Percentiles rank a stretch among this genome's conserved stretches.
These are phyloP conservation scores for Solanum chiquidenum DNA, from an alignment of 257 asterid genomes.

Conservation along the genomic window DNA sequence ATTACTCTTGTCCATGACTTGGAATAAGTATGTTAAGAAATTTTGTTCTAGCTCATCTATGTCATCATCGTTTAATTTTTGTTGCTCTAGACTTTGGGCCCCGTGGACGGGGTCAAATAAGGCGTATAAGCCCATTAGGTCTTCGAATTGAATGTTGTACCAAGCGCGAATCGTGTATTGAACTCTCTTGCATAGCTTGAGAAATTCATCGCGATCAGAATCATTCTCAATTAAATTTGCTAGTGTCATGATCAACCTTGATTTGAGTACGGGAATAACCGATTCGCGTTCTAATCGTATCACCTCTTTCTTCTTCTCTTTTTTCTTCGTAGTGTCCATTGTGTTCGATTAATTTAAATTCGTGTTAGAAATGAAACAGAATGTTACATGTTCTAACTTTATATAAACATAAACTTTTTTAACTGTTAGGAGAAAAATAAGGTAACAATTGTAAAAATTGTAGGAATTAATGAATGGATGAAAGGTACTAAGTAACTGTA, in stretches of 20 bases:
- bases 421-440: background rate
- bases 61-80: conserved; percentile 57
- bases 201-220: conserved; percentile 79
- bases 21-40: conserved; percentile 68
- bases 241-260: conserved; percentile 71
- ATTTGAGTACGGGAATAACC: conserved; percentile 90
- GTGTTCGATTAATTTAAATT: background rate
- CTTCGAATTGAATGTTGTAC: conserved; percentile 94
- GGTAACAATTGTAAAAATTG: background rate
- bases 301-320: conserved; percentile 44
- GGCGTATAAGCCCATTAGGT: conserved; percentile 92
- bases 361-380: background rate
- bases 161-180: conserved; percentile 95
- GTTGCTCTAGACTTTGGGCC: conserved; percentile 72
- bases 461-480: background rate
- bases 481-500: background rate
- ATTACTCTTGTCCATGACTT: conserved; percentile 92
- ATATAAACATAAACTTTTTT: background rate
- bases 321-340: background rate
- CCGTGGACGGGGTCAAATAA: conserved; percentile 94
- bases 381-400: background rate
- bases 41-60: conserved; percentile 72
- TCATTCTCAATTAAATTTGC: conserved; percentile 78
- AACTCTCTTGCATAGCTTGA: conserved; percentile 89
- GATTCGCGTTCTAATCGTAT: conserved; percentile 89